Base-by-base conservation (phyloP, 305 asterid species). In the Stenogyne calaminthoides region DNA sequence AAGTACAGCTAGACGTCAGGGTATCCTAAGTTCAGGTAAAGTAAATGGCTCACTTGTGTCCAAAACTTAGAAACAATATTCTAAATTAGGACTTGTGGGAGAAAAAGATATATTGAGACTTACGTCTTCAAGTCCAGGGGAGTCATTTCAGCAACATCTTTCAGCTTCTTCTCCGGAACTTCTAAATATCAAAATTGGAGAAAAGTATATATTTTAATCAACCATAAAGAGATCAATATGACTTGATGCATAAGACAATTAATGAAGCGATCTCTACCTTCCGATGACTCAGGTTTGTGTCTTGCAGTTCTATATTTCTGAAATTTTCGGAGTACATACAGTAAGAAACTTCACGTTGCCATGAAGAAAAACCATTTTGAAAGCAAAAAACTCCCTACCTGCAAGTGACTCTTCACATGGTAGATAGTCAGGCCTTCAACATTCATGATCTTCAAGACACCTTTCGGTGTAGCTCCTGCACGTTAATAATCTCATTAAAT, bases 391-490 rank as follows among this genome's bases (percentile, higher is more conserved):
- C 22, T 11, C 67, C 19, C 32, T 75, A 83, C 95, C 90, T 88
- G 95, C 80, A 88, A 80, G 83, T 88, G 95, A 78, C 95, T 88
- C 79, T 88, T 88, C 70, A 88, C 95, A 14, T 88, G 95, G 76
- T 88, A 86, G 68, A 88, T 88, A 9, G 95, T 88, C 64, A 88
- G 75, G 62, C 88, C 82, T 57, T 88, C 88, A 6, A 82, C 90
- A 64, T 88, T 83, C 91, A 88, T 86, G 74, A 86, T 81, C 77
- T 88, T 88, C 85, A 88, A 75, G 6, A 86, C 95, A 66, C 83
- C 91, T 82, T 88, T 88, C 8, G 95, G 95, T 65, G 95, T 88
- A 34, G 91, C 95, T 64, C 85, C 95, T 88, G 83, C 69, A 74
- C 12, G 20, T 51, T 65, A 19, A 42, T 65, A 25, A 9, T 12